Evolutionary conservation across 1,284 basidiomycete genomes (phyloP), one percentile per base, ranked within the genome.

Genomic region (Tylopilus orsonianus): DNA sequence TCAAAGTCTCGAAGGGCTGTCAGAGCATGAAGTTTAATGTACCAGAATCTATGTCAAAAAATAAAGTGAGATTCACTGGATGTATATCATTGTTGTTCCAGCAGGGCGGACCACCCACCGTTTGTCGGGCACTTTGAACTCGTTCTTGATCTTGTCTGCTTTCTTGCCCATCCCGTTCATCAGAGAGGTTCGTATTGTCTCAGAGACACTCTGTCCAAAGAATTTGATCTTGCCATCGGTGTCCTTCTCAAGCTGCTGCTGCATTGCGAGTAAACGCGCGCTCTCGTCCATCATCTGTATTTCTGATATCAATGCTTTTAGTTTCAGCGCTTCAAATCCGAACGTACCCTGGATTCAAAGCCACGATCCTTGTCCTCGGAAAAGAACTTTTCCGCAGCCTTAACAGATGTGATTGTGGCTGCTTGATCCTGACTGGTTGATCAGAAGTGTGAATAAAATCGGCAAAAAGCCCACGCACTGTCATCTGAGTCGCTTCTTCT

Each of bases 51-150:
- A 56, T 24, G n/a, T 22, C n/a, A 14, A 29, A 6, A 38, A 0
- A 33, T 8, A 4, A 14, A 13, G 41, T 49, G 53, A 52, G 39
- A 53, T 5, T 5, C 23, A 26, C 26, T 26, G 26, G 26, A 13
- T 14, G 8, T 13, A 46, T 13, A 8, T 18, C 27, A 5, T 10
- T 14, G 1, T 6, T 8, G n/a, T 24, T 13, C 20, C 12, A 16
- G 13, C 9, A 5, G 13, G 24, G 9, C n/a, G 29, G 27, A 20
- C 12, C 4, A 45, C 53, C 14, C 46, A 91, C 88, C 93, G 75
- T 71, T 93, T 95, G 61, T 97, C 94, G 1, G 92, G 81, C 0
- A 97, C 89, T 62, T 89, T 93, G 75, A 91, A 97, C 55, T 96
- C 93, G 0, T 75, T 73, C 61, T 87, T 85, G 45, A 94, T 69